Percentiles rank a stretch among this genome's conserved stretches.
phyloP scores from a whole-genome alignment of 768 basidiomycete genomes.

The Cyathus striatus region DNA sequence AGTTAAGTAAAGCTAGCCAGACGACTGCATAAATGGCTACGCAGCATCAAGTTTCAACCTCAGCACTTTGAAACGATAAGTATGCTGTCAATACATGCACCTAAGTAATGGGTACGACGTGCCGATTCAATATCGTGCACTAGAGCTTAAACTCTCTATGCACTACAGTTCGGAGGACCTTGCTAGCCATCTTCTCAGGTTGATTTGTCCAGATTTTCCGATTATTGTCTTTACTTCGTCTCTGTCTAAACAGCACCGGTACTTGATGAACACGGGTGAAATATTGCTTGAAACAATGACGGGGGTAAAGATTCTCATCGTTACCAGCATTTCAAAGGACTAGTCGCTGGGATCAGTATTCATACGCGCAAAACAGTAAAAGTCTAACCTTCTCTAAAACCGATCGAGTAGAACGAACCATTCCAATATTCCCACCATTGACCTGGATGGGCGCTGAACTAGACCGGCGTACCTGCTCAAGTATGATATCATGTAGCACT shows the following conservation, averaged over 20 bases:
- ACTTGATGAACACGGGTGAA: constrained; percentile 69
- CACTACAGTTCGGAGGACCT: too few relatives aligned
- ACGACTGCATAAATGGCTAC: too few relatives aligned
- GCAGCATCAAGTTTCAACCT: too few relatives aligned
- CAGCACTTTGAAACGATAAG: too few relatives aligned
- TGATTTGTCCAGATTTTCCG: constrained; percentile 61
- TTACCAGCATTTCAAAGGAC: constrained; percentile 74
- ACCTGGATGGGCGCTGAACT: constrained; percentile 71
- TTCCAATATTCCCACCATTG: constrained; percentile 71
- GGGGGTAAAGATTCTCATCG: constrained; percentile 50
- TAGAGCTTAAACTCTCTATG: too few relatives aligned
- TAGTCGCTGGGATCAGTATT: constrained; percentile 21
- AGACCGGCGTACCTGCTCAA: constrained; percentile 68
- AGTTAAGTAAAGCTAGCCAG: too few relatives aligned
- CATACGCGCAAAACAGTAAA: background rate
- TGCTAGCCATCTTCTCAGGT: constrained; percentile 80
- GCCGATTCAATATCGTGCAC: too few relatives aligned
- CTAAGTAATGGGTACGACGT: too few relatives aligned
- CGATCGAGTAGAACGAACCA: constrained; percentile 59
- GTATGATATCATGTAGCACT: constrained; percentile 80
- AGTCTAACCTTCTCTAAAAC: constrained; percentile 62
- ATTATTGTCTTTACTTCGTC: constrained; percentile 65
- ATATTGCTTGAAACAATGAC: constrained; percentile 42
- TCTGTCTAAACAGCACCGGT: constrained; percentile 61
- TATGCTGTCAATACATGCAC: too few relatives aligned